Conservation (phyloP, 108 stramenopile genomes). For the Phaeodactylum tricornutum region DNA sequence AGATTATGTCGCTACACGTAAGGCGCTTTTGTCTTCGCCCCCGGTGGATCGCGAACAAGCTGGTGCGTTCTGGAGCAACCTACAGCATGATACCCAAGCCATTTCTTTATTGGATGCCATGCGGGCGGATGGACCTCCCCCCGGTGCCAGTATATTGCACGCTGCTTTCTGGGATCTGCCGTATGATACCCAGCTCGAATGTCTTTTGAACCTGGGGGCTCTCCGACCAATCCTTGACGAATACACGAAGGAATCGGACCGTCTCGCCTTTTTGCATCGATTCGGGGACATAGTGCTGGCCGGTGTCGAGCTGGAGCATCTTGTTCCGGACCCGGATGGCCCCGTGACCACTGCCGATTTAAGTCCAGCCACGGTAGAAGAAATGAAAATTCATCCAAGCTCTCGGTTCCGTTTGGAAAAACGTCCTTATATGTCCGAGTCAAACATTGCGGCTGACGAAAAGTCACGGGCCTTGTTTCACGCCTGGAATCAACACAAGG, state of each 20-base stretch:
- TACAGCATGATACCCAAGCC: slow-evolving; percentile 52
- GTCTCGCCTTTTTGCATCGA: slow-evolving; percentile 47
- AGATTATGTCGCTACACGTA: slow-evolving; percentile 65
- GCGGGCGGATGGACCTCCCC: slow-evolving; percentile 5
- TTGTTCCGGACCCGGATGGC: slow-evolving; percentile 67
- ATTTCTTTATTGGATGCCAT: slow-evolving; percentile 47
- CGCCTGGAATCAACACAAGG: slow-evolving; percentile 73
- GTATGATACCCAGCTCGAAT: slow-evolving; percentile 43
- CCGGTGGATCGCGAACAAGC: slow-evolving; percentile 39
- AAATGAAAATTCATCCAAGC: slow-evolving; percentile 2
- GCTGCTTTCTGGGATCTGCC: slow-evolving; percentile 47
- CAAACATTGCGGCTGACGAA: slow-evolving; percentile 13
- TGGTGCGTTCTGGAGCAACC: slow-evolving; percentile 53
- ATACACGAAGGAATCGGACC: slow-evolving; percentile 43
- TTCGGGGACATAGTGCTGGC: slow-evolving; percentile 63
- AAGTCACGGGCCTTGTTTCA: slow-evolving; percentile 47
- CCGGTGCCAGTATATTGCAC: slow-evolving; percentile 10
- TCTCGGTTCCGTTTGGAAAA: slow-evolving; percentile 55
- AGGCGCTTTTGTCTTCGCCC: slow-evolving; percentile 48
- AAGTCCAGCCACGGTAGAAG: slow-evolving; percentile 9
- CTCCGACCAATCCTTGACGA: slow-evolving; percentile 72
- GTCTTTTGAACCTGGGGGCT: slow-evolving; percentile 56
- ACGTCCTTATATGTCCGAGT: slow-evolving; percentile 50
- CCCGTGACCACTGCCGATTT: slow-evolving; percentile 55
- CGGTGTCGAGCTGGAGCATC: slow-evolving; percentile 65